Evolutionary conservation across 2,329 filamentous ascomycete genomes (phyloP).

Genomic region (Sclerotinia minor): DNA sequence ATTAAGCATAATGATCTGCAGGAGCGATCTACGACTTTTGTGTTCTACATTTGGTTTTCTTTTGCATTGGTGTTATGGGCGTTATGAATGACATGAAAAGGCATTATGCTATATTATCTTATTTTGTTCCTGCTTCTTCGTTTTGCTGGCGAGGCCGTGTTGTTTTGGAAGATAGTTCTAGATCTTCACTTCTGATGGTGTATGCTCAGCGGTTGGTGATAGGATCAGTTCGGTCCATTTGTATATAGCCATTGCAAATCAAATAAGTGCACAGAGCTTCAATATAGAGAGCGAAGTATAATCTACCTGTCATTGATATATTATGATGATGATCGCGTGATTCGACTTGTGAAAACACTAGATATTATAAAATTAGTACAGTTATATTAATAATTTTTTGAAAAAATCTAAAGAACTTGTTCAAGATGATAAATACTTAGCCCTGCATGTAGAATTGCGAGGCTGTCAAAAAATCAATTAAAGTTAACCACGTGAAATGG

Average conservation of each 20-base stretch:
- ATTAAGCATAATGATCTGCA: conserved; percentile 51
- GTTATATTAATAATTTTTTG: background rate
- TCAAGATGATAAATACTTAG: background rate
- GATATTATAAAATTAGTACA: background rate
- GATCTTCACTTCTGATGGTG: conserved; percentile 28
- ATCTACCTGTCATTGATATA: background rate
- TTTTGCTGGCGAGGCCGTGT: conserved; percentile 14
- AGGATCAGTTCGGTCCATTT: conserved; percentile 29
- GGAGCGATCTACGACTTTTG: conserved; percentile 49
- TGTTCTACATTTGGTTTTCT: conserved; percentile 34
- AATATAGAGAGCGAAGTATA: conserved; percentile 22
- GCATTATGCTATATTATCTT: conserved; percentile 19
- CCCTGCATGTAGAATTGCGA: conserved; percentile 8
- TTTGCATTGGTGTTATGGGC: conserved; percentile 38
- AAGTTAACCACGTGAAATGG: conserved; percentile 11
- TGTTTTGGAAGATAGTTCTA: conserved; percentile 24
- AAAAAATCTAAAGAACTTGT: too few relatives aligned
- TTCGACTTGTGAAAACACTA: background rate
- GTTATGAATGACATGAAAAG: conserved; percentile 28
- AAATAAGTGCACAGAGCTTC: conserved; percentile 33
- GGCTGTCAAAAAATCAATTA: conserved; percentile 18
- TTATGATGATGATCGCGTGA: background rate
- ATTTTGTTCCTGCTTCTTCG: conserved; percentile 13
- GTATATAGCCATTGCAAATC: conserved; percentile 32
- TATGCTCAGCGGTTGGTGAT: conserved; percentile 20